Percentiles rank a stretch among this genome's conserved stretches.
Evolutionary conservation across 495 filamentous ascomycete genomes (phyloP).

Genomic region (Hapsidospora chrysogenum): DNA sequence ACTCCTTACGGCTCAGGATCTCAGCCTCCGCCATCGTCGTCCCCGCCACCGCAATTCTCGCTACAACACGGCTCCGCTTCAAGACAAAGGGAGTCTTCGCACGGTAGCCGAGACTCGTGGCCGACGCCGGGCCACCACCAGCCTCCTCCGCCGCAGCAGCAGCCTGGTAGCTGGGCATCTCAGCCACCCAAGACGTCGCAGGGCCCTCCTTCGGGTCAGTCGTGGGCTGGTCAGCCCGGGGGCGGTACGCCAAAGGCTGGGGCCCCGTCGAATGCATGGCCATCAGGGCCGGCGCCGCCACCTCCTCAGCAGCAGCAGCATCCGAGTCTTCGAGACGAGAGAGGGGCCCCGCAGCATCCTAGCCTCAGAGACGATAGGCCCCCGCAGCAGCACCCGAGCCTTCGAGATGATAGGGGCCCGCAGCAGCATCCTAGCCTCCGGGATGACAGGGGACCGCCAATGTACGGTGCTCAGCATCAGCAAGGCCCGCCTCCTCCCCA

Average conservation of each 20-base stretch:
- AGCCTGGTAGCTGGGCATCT: constrained; percentile 13
- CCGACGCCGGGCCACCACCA: constrained; percentile 15
- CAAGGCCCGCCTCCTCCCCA: constrained; percentile 1
- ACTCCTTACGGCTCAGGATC: constrained; percentile 10
- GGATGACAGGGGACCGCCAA: too few species aligned
- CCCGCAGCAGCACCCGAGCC: constrained; percentile 1
- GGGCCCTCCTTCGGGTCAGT: constrained; percentile 17
- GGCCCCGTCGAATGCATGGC: constrained; percentile 22
- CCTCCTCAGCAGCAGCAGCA: constrained; percentile 19
- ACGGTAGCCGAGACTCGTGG: constrained; percentile 13
- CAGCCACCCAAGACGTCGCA: constrained; percentile 21
- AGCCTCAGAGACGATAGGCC: constrained; percentile 11
- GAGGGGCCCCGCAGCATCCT: constrained; percentile 4
- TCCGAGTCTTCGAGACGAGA: constrained; percentile 12
- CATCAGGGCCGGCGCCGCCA: constrained; percentile 11
- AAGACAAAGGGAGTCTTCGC: constrained; percentile 12
- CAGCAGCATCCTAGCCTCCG: background rate
- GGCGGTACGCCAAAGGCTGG: constrained; percentile 16
- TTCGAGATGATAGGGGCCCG: background rate
- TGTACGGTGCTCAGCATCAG: background rate
- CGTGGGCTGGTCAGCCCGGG: constrained; percentile 27
- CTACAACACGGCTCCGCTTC: constrained; percentile 9
- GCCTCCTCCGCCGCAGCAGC: constrained; percentile 10
- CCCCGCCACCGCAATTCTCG: constrained; percentile 19
- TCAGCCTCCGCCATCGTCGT: constrained; percentile 14